These are phyloP conservation scores for Colletotrichum viniferum DNA, from an alignment of 2,329 filamentous ascomycete genomes.

Conservation along the genomic window DNA sequence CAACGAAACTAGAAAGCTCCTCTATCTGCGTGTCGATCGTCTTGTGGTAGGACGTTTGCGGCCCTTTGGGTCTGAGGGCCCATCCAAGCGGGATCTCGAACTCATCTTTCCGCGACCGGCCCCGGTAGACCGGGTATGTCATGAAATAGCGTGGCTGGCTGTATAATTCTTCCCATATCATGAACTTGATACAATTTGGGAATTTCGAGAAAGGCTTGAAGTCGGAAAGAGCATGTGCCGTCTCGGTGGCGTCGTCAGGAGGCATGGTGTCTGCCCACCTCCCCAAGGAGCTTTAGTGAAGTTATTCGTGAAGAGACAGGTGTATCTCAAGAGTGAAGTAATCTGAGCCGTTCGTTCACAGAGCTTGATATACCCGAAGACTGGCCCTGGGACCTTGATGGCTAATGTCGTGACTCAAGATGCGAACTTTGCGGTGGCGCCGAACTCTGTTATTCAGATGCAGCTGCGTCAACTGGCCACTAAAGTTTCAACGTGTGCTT, in stretches of 20 bases:
- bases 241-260: accelerated
- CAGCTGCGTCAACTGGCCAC: too few species aligned
- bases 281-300: not conserved
- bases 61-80: not conserved
- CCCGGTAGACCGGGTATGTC: not conserved
- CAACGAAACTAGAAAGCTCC: not conserved
- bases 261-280: not conserved
- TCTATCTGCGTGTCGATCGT: not conserved
- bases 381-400: not conserved
- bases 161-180: not conserved
- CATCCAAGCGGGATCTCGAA: not conserved
- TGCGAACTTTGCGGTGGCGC: not conserved
- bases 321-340: too few species aligned
- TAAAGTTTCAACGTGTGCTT: too few species aligned
- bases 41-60: not conserved
- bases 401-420: not conserved
- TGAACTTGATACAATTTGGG: not conserved
- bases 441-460: too few species aligned
- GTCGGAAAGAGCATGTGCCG: not conserved
- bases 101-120: not conserved
- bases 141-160: not conserved
- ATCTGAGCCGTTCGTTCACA: too few species aligned
- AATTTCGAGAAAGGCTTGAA: not conserved
- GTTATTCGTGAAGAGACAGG: not conserved
- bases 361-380: too few species aligned